Evolutionary conservation across 2,329 filamentous ascomycete genomes (phyloP).

Genomic region (Trematosphaeria pertusa): DNA sequence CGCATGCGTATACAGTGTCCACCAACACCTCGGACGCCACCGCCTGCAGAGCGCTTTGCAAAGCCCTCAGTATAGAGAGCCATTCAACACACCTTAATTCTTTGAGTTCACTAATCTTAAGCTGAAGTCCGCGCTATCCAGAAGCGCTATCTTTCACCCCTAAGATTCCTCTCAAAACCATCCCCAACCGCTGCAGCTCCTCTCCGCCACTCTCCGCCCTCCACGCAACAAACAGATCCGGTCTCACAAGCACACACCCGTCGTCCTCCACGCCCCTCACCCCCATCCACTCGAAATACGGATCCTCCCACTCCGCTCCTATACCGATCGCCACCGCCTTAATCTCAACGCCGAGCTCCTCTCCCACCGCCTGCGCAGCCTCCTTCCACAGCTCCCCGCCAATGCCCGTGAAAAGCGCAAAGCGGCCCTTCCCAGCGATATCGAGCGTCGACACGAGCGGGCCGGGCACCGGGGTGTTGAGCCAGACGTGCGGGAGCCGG

Average conservation of each 20-base stretch:
- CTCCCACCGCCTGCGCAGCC: constrained; percentile 53
- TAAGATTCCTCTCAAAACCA: constrained; percentile 28
- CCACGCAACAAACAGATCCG: constrained; percentile 67
- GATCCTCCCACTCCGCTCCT: constrained; percentile 66
- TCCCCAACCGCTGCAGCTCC: constrained; percentile 24
- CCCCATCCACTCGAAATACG: constrained; percentile 66
- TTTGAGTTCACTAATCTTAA: no score
- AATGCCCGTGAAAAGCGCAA: constrained; percentile 53
- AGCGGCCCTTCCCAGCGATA: constrained; percentile 61
- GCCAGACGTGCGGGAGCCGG: constrained; percentile 68
- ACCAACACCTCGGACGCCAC: no score
- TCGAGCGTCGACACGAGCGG: constrained; percentile 64
- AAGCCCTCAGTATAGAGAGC: no score
- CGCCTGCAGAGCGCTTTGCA: no score
- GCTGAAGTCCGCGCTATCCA: no score
- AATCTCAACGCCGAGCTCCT: constrained; percentile 55
- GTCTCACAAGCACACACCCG: constrained; percentile 64
- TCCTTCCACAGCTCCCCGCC: constrained; percentile 62
- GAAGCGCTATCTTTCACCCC: constrained; percentile 4
- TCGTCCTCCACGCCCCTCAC: constrained; percentile 63
- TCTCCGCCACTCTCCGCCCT: constrained; percentile 37
- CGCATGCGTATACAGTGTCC: no score
- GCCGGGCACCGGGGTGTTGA: constrained; percentile 58
- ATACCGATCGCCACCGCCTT: constrained; percentile 62
- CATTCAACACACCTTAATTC: no score